Evolutionary conservation across 2,329 filamentous ascomycete species (phyloP).

Genomic region (Phaeoacremonium minimum): DNA sequence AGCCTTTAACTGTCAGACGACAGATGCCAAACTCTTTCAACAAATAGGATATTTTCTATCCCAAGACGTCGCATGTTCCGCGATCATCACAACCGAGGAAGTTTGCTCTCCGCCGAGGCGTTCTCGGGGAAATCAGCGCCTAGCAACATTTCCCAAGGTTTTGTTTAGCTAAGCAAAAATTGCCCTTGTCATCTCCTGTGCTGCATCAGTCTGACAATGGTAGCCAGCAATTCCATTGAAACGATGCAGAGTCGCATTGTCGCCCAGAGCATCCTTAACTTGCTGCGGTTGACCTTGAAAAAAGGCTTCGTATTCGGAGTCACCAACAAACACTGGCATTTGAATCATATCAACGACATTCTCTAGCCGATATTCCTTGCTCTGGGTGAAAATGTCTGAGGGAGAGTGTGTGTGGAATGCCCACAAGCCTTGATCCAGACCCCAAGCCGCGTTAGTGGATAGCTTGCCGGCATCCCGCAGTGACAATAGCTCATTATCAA

Average conservation of each 20-base stretch:
- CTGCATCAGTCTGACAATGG: conserved; percentile 18
- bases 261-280: conserved; percentile 11
- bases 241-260: conserved; percentile 14
- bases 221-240: conserved; percentile 13
- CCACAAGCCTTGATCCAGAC: conserved; percentile 27
- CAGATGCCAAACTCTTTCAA: no score
- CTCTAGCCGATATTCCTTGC: conserved; percentile 10
- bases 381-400: conserved; percentile 16
- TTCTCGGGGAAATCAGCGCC: no score
- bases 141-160: no score
- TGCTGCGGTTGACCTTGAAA: conserved; percentile 12
- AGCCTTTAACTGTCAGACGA: no score
- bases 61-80: no score
- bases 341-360: conserved; percentile 11
- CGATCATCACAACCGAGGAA: no score
- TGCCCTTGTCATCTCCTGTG: no score
- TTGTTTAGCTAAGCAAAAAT: no score
- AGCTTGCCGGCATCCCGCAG: not conserved
- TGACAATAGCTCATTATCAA: conserved; percentile 8
- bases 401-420: conserved; percentile 22
- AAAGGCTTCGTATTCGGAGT: conserved; percentile 11
- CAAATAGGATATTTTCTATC: no score
- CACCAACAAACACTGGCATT: conserved; percentile 14
- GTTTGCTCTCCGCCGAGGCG: no score
- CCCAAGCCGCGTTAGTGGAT: conserved; percentile 20